Conservation (phyloP, 2,329 filamentous ascomycete species). For the Cercospora canescens region DNA sequence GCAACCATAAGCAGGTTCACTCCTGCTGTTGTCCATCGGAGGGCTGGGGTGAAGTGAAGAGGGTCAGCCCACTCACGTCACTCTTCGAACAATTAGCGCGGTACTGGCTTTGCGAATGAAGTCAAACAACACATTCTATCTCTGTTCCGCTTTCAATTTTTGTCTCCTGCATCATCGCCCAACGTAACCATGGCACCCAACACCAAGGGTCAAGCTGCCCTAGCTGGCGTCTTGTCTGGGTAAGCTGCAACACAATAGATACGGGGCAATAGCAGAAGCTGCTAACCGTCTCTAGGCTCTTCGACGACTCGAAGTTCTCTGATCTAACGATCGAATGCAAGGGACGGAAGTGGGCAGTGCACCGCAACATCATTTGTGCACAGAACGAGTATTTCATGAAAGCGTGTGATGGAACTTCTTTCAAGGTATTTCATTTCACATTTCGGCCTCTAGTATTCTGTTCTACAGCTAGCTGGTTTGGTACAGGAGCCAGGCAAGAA, state of each 20-base stretch:
- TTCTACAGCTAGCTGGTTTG: not conserved
- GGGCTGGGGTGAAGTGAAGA: not conserved
- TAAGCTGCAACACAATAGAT: not conserved
- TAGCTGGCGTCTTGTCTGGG: not conserved
- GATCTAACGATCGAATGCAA: constrained; percentile 29
- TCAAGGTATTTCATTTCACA: constrained; percentile 14
- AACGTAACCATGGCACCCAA: not conserved
- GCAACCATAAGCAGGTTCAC: no score
- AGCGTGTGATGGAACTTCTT: constrained; percentile 22
- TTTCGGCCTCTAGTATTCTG: not conserved
- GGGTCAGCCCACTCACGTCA: no score
- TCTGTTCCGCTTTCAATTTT: not conserved
- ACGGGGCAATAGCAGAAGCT: not conserved
- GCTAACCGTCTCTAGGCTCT: not conserved
- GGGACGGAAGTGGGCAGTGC: constrained; percentile 21
- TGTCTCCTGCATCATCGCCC: not conserved
- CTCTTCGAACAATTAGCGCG: no score
- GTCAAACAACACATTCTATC: not conserved
- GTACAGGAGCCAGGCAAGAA: not conserved
- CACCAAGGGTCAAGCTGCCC: not conserved
- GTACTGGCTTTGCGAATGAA: not conserved
- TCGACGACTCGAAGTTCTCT: constrained; percentile 13
- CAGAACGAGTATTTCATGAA: constrained; percentile 29
- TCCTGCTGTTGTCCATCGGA: no score
- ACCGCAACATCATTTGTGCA: constrained; percentile 27